phyloP scores from a whole-genome alignment of 2,329 filamentous ascomycete species.

The Trichoderma sp. region DNA sequence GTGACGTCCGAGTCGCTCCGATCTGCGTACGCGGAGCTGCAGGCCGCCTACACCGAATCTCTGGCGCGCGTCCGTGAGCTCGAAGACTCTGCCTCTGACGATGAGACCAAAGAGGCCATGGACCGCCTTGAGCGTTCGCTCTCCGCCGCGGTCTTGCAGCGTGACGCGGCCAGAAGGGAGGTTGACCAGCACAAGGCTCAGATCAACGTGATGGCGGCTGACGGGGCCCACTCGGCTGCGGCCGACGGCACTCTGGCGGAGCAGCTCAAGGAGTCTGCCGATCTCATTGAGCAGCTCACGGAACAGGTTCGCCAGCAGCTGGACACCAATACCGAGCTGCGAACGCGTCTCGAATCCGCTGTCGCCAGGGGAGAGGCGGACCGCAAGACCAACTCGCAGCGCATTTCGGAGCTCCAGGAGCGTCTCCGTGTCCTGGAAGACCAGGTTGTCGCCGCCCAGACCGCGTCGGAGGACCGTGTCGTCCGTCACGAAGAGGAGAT shows the following conservation, averaged over 20 bases:
- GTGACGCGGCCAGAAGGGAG: conserved; percentile 70
- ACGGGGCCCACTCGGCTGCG: conserved; percentile 59
- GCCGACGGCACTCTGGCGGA: conserved; percentile 67
- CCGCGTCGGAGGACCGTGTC: conserved; percentile 82
- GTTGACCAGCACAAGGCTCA: conserved; percentile 63
- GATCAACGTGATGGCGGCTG: conserved; percentile 58
- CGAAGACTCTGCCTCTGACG: conserved; percentile 56
- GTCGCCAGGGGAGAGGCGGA: conserved; percentile 82
- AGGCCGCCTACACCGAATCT: conserved; percentile 68
- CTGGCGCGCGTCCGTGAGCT: conserved; percentile 67
- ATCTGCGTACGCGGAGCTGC: conserved; percentile 73
- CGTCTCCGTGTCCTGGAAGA: conserved; percentile 83
- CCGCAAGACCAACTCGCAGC: conserved; percentile 75
- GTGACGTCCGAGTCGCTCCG: conserved; percentile 73
- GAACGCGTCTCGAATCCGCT: conserved; percentile 74
- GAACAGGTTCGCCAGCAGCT: conserved; percentile 79
- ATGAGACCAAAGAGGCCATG: conserved; percentile 64
- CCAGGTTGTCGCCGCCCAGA: conserved; percentile 77
- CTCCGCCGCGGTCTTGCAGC: conserved; percentile 68
- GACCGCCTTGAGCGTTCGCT: conserved; percentile 69
- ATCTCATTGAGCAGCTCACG: conserved; percentile 77
- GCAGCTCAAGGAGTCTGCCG: conserved; percentile 72
- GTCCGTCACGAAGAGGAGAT: conserved; percentile 86
- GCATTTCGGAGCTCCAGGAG: conserved; percentile 81
- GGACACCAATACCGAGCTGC: conserved; percentile 72